A percentile compares a stretch with the other conserved stretches of the same genome.
phyloP scores from a whole-genome alignment of 306 rosid genomes.

The Betula pendula region DNA sequence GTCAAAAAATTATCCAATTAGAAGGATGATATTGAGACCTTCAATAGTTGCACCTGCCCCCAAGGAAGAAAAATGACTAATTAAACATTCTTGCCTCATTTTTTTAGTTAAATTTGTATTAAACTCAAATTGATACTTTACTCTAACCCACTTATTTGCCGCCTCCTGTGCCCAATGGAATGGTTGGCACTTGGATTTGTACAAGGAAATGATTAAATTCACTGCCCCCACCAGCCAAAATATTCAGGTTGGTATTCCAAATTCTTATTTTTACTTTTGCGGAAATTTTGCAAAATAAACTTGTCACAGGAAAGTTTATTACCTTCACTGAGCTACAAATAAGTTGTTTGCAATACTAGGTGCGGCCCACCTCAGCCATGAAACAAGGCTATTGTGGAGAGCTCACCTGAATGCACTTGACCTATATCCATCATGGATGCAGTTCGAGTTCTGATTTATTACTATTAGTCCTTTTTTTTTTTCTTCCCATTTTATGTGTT shows the following conservation, averaged over 20 bases:
- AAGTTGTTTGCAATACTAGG: constrained; percentile 36
- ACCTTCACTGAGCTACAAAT: background rate
- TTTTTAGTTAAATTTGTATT: background rate
- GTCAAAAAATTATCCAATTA: too few relatives aligned
- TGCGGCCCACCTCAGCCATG: constrained; percentile 60
- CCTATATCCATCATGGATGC: constrained; percentile 48
- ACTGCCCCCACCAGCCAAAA: constrained; percentile 44
- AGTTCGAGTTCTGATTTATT: constrained; percentile 37
- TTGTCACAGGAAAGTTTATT: too few relatives aligned
- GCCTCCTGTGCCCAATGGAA: constrained; percentile 53
- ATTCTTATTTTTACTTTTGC: too few relatives aligned
- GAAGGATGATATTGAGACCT: background rate
- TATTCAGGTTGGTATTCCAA: constrained; percentile 48
- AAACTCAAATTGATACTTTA: too few relatives aligned
- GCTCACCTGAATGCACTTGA: constrained; percentile 46
- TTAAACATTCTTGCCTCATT: background rate
- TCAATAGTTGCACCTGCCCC: background rate
- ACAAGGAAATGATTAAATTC: constrained; percentile 39
- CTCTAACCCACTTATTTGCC: constrained; percentile 9
- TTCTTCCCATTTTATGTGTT: too few relatives aligned
- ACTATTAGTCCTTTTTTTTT: too few relatives aligned
- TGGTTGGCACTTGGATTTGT: constrained; percentile 46
- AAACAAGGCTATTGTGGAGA: constrained; percentile 48
- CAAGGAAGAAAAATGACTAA: background rate
- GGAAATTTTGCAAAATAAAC: too few relatives aligned